phyloP scores from a whole-genome alignment of 768 basidiomycete species.

The Omphalotus guepiniiformis region DNA sequence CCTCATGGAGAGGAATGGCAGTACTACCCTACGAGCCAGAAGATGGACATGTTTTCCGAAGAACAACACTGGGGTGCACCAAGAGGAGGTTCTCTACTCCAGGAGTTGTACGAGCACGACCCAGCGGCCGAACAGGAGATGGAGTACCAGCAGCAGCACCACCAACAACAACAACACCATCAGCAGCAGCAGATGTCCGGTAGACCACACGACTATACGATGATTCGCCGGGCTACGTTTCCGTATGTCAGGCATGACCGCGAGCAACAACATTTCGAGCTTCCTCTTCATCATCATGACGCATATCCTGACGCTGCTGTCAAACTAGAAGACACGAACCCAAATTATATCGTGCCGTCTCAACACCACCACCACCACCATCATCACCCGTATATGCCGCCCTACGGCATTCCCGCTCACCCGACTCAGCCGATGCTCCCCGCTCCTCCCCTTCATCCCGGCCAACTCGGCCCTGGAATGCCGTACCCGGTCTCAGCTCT shows the following conservation, averaged over 20 bases:
- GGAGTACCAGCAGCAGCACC: conserved; percentile 26
- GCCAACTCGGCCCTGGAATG: conserved; percentile 5
- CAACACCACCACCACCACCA: conserved; percentile 18
- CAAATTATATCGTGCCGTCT: conserved; percentile 58
- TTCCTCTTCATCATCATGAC: conserved; percentile 19
- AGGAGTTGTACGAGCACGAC: conserved; percentile 69
- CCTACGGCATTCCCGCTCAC: too few species aligned
- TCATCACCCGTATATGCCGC: neutral
- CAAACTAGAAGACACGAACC: conserved; percentile 63
- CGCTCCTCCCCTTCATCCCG: neutral
- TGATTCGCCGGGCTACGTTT: conserved; percentile 65
- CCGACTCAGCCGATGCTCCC: neutral
- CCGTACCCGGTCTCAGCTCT: conserved; percentile 24
- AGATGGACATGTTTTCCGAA: conserved; percentile 39
- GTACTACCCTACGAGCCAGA: conserved; percentile 19
- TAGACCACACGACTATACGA: conserved; percentile 43
- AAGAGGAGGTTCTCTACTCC: conserved; percentile 52
- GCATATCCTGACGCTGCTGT: conserved; percentile 47
- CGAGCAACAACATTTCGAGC: conserved; percentile 32
- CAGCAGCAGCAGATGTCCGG: too few species aligned
- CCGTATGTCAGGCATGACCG: conserved; percentile 75
- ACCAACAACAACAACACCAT: conserved; percentile 33
- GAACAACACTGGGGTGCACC: conserved; percentile 34
- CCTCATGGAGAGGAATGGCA: conserved; percentile 43
- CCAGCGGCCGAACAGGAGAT: conserved; percentile 18